Evolutionary conservation across 306 rosid species (phyloP).

Genomic region (Fragaria vesca): DNA sequence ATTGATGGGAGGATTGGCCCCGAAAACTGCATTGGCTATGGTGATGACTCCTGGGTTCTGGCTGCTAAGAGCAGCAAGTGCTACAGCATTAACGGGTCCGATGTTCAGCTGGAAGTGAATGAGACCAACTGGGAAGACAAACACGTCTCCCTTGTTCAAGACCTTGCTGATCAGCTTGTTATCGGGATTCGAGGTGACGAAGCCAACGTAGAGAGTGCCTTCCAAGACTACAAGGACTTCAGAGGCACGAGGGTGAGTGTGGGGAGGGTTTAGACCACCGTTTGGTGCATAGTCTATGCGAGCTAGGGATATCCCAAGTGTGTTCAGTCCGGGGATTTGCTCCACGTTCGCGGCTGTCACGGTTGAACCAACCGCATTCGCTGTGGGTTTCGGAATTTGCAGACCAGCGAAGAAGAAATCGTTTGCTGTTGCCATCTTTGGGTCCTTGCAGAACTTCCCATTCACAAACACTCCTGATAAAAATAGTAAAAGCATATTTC

Average conservation of each 20-base stretch:
- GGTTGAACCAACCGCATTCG: not conserved
- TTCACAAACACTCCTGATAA: constrained; percentile 9
- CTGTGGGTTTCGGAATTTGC: not conserved
- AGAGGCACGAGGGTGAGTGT: constrained; percentile 5
- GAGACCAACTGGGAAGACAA: constrained; percentile 10
- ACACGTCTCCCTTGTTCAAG: constrained; percentile 7
- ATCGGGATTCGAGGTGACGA: not conserved
- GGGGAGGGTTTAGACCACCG: constrained; percentile 6
- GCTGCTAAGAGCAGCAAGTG: constrained; percentile 4
- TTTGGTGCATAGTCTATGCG: constrained; percentile 8
- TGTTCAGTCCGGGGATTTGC: constrained; percentile 4
- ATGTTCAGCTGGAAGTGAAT: not conserved
- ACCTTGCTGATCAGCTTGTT: constrained; percentile 1
- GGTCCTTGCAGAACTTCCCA: constrained; percentile 10
- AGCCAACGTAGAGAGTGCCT: constrained; percentile 13
- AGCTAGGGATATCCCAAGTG: constrained; percentile 8
- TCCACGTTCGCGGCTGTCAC: constrained; percentile 8
- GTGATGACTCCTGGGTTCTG: constrained; percentile 10
- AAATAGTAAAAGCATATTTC: not conserved
- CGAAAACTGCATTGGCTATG: constrained; percentile 9
- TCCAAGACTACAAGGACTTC: not conserved
- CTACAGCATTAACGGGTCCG: not conserved
- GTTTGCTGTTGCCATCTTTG: not conserved
- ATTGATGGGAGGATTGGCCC: constrained; percentile 5
- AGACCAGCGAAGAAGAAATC: constrained; percentile 1